Conservation (phyloP, 2,329 filamentous ascomycete genomes). For the Trichoderma sp. region DNA sequence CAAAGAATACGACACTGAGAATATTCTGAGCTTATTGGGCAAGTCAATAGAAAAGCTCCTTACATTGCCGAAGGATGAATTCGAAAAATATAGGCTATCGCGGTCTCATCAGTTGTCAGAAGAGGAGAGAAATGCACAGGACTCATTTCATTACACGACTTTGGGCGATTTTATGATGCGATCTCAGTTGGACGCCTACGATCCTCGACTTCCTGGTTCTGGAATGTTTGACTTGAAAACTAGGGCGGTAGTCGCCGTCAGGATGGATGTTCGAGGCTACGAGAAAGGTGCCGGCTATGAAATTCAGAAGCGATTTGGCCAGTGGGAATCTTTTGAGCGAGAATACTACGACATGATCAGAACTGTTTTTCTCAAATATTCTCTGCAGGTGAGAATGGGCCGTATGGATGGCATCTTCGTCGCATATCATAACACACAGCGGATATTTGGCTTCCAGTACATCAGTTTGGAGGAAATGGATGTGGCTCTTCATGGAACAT, state of each 20-base stretch:
- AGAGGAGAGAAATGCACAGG: conserved; percentile 67
- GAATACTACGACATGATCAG: conserved; percentile 98
- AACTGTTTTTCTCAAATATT: conserved; percentile 93
- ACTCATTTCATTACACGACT: conserved; percentile 84
- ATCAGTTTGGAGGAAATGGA: conserved; percentile 86
- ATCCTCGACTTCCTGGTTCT: conserved; percentile 79
- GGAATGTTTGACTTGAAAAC: conserved; percentile 98
- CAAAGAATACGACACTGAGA: conserved; percentile 83
- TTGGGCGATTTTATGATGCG: conserved; percentile 88
- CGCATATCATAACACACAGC: conserved; percentile 89
- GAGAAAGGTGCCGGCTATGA: conserved; percentile 82
- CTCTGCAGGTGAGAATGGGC: conserved; percentile 92
- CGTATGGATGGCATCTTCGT: conserved; percentile 99
- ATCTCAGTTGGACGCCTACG: conserved; percentile 89
- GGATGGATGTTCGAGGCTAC: conserved; percentile 75
- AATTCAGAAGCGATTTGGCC: conserved; percentile 70
- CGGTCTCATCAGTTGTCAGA: conserved; percentile 67
- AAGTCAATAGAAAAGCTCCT: conserved; percentile 96
- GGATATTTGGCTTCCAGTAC: conserved; percentile 98
- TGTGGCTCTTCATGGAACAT: conserved; percentile 76
- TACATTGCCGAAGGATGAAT: conserved; percentile 77
- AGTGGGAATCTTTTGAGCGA: conserved; percentile 88
- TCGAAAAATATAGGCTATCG: conserved; percentile 74
- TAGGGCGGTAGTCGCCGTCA: conserved; percentile 83
- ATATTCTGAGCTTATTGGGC: conserved; percentile 85